phyloP scores from a whole-genome alignment of 305 asterid species.

The Caryopteris hybrid region DNA sequence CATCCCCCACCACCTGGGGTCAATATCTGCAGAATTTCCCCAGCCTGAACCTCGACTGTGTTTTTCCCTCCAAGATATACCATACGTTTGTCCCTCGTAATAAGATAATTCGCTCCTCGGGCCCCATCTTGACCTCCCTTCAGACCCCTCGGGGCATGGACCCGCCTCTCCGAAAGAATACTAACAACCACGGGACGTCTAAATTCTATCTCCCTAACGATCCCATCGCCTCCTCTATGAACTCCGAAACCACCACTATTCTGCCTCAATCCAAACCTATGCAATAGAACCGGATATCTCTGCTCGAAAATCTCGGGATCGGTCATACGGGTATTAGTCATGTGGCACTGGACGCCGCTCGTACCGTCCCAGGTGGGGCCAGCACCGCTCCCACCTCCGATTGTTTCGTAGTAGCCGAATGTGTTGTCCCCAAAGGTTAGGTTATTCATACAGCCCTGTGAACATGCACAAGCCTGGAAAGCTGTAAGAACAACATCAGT shows the following conservation, averaged over 20 bases:
- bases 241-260: conserved; percentile 76
- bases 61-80: conserved; percentile 90
- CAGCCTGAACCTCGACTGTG: conserved; percentile 74
- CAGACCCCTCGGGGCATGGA: conserved; percentile 86
- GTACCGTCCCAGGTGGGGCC: conserved; percentile 94
- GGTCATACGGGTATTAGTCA: conserved; percentile 98
- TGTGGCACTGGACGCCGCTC: conserved; percentile 97
- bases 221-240: conserved; percentile 87
- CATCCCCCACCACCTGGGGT: conserved; percentile 99
- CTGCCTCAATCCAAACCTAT: conserved; percentile 74
- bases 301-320: conserved; percentile 98
- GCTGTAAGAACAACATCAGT: conserved; percentile 89
- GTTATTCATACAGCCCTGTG: conserved; percentile 98
- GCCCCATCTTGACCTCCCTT: conserved; percentile 78
- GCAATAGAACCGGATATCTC: conserved; percentile 86
- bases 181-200: conserved; percentile 72
- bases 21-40: conserved; percentile 77
- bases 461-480: conserved; percentile 91
- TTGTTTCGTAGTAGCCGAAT: conserved; percentile 92
- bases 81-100: conserved; percentile 53
- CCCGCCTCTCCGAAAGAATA: conserved; percentile 91
- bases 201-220: conserved; percentile 83
- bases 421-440: conserved; percentile 86
- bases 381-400: conserved; percentile 96
- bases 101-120: conserved; percentile 73